These are phyloP conservation scores for Exutisphaerella laricina DNA, from an alignment of 2,329 filamentous ascomycete species.

Conservation along the genomic window DNA sequence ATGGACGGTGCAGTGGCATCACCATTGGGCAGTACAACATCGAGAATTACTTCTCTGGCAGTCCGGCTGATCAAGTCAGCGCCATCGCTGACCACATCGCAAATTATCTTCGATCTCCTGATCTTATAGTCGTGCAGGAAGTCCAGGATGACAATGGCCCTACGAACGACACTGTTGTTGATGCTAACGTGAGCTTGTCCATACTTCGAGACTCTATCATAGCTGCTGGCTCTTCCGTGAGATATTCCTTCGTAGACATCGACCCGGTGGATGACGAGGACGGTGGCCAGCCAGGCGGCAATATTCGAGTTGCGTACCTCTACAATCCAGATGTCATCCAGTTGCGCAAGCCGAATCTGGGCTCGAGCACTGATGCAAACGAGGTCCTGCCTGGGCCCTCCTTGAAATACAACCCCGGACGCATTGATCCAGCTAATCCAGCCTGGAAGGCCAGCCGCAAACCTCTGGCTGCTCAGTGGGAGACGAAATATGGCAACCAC, in stretches of 20 bases:
- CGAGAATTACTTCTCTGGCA: slow-evolving; percentile 59
- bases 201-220: slow-evolving; percentile 51
- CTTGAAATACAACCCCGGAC: slow-evolving; percentile 64
- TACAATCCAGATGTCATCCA: slow-evolving; percentile 57
- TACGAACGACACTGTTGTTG: slow-evolving; percentile 54
- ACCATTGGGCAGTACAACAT: slow-evolving; percentile 65
- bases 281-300: slow-evolving; percentile 63
- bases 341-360: slow-evolving; percentile 56
- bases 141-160: slow-evolving; percentile 62
- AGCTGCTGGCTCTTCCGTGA: slow-evolving; percentile 41
- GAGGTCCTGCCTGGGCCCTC: slow-evolving; percentile 52
- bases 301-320: slow-evolving; percentile 66
- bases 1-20: slow-evolving; percentile 54
- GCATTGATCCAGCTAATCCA: slow-evolving; percentile 56
- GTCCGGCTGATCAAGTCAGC: slow-evolving; percentile 43
- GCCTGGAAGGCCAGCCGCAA: slow-evolving; percentile 61
- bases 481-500: slow-evolving; percentile 49
- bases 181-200: slow-evolving; percentile 55
- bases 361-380: slow-evolving; percentile 50
- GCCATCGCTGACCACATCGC: slow-evolving; percentile 60
- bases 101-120: slow-evolving; percentile 56
- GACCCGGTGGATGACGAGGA: slow-evolving; percentile 56
- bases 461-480: slow-evolving; percentile 62
- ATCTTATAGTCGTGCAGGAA: slow-evolving; percentile 64
- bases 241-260: slow-evolving; percentile 57